Conservation (phyloP, 495 filamentous ascomycete genomes). For the Aspergillus asperescens region DNA sequence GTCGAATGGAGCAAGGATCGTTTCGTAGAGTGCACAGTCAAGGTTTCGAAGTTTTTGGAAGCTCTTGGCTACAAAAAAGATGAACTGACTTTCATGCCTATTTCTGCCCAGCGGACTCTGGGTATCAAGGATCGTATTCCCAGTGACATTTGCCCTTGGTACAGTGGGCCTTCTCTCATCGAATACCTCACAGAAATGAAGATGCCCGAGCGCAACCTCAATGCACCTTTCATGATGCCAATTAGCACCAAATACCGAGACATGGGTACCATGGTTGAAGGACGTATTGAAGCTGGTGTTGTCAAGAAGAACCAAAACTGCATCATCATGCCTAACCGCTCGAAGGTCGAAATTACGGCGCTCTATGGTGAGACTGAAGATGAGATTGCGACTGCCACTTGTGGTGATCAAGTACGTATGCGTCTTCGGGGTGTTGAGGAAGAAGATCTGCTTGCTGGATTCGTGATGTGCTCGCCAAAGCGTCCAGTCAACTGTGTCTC, state of each 20-base stretch:
- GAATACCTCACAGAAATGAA: constrained; percentile 91
- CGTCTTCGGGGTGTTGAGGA: constrained; percentile 93
- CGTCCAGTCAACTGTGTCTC: constrained; percentile 85
- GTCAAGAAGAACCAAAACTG: constrained; percentile 79
- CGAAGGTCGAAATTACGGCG: constrained; percentile 70
- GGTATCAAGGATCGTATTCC: constrained; percentile 87
- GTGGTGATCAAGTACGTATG: constrained; percentile 91
- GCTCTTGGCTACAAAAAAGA: constrained; percentile 90
- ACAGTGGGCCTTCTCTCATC: constrained; percentile 85
- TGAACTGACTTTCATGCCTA: constrained; percentile 92
- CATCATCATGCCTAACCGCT: constrained; percentile 91
- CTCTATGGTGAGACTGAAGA: constrained; percentile 97
- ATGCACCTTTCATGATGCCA: constrained; percentile 99
- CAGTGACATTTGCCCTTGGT: constrained; percentile 72
- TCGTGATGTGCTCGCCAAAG: constrained; percentile 89
- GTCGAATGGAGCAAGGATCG: constrained; percentile 92
- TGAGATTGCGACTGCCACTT: constrained; percentile 70
- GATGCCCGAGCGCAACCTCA: constrained; percentile 88
- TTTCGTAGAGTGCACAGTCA: constrained; percentile 87
- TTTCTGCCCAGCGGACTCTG: constrained; percentile 78
- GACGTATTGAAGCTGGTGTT: constrained; percentile 91
- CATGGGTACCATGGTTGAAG: constrained; percentile 96
- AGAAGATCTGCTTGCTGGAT: constrained; percentile 95
- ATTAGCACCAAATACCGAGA: constrained; percentile 92
- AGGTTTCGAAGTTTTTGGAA: constrained; percentile 82